phyloP scores from a whole-genome alignment of 495 filamentous ascomycete species.

The Penicillium dipodomyicola region DNA sequence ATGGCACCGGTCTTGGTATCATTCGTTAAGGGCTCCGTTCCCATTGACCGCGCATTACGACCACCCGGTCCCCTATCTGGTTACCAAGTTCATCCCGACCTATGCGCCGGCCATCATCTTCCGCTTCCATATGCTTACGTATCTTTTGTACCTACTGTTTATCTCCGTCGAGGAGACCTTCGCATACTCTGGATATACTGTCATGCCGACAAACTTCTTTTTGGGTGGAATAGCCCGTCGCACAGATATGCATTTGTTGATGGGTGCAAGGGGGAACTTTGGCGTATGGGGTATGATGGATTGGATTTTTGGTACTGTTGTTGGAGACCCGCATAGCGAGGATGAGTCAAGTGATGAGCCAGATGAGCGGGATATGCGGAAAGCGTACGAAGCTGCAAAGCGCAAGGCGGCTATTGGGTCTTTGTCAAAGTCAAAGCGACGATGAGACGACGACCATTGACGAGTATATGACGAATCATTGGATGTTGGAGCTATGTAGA shows the following conservation, averaged over 20 bases:
- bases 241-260: slow-evolving; percentile 64
- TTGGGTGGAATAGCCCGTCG: slow-evolving; percentile 71
- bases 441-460: neutral
- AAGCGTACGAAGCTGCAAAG: slow-evolving; percentile 26
- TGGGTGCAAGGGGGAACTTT: slow-evolving; percentile 66
- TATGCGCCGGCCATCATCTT: slow-evolving; percentile 67
- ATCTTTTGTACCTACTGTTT: slow-evolving; percentile 64
- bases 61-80: slow-evolving; percentile 71
- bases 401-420: neutral
- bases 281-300: slow-evolving; percentile 77
- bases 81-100: slow-evolving; percentile 67
- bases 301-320: slow-evolving; percentile 67
- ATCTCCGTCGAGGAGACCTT: slow-evolving; percentile 76
- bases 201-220: slow-evolving; percentile 68
- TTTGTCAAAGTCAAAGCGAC: neutral
- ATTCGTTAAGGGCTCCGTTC: slow-evolving; percentile 60
- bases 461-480: neutral
- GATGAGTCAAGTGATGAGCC: slow-evolving; percentile 27
- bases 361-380: slow-evolving; percentile 17
- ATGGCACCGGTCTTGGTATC: slow-evolving; percentile 64
- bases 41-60: slow-evolving; percentile 72
- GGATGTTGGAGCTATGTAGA: neutral
- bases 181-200: slow-evolving; percentile 71
- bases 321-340: slow-evolving; percentile 52
- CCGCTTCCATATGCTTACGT: slow-evolving; percentile 77